Percentiles rank a stretch among this genome's conserved stretches.
Conservation (phyloP, 768 basidiomycete species). For the Rhodocollybia butyracea region DNA sequence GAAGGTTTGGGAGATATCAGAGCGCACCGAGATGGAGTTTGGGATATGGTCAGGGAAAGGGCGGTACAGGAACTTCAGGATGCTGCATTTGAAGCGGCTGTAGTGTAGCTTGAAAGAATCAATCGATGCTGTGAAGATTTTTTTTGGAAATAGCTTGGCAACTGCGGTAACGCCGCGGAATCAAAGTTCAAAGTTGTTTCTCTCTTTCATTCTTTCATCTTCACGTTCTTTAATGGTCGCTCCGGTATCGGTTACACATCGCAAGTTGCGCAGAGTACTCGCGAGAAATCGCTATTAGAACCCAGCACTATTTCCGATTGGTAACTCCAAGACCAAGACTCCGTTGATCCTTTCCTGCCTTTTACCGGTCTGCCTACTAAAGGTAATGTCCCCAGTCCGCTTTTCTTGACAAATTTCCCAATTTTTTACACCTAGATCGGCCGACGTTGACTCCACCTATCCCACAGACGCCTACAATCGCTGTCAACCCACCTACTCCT, state of each 20-base stretch:
- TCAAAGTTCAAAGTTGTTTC: no score
- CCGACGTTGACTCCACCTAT: no score
- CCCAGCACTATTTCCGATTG: not conserved
- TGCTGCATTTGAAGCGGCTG: conserved; percentile 41
- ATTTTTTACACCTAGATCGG: not conserved
- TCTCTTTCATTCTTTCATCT: not conserved
- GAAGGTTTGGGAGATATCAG: conserved; percentile 76
- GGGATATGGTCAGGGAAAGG: conserved; percentile 72
- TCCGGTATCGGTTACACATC: not conserved
- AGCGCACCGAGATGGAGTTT: conserved; percentile 68
- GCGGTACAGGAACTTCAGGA: conserved; percentile 76
- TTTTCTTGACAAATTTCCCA: not conserved
- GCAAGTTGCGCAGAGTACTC: not conserved
- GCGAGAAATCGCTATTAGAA: not conserved
- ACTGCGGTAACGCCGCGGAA: not conserved
- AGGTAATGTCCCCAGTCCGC: not conserved
- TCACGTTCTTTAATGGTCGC: conserved; percentile 1
- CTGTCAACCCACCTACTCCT: not conserved
- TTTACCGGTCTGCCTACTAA: not conserved
- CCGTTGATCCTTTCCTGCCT: not conserved
- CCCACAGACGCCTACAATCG: no score
- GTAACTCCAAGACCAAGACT: not conserved
- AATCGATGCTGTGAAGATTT: not conserved
- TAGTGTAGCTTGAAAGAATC: not conserved
- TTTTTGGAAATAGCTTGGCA: not conserved